Base-by-base conservation (phyloP, 768 basidiomycete species). In the Mycena albidolilacea region DNA sequence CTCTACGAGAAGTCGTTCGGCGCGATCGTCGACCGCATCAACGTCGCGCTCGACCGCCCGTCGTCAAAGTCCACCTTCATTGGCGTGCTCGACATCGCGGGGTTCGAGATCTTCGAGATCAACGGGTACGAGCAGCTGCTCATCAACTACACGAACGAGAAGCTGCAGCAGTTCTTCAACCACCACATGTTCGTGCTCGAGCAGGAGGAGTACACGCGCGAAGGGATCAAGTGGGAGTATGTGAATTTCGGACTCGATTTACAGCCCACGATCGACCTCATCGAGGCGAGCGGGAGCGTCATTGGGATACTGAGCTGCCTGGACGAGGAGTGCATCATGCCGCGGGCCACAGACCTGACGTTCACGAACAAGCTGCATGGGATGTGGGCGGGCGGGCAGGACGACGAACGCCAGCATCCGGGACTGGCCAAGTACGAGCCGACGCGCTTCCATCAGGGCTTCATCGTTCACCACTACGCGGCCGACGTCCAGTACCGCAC, bases 181-280 rank as follows among this genome's bases (percentile, higher is more conserved):
- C 96, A 99, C 82, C 98, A 99, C 81, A 99, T 99, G 98, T 99
- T 99, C 82, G 96, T 98, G 48, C 90, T 99, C 43, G 98, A 99
- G 85, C 98, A 99, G 80, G 98, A 99, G 80, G 98, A 99, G 81
- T 99, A 99, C 82, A 89, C 95, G 19, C 90, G 98, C 21, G 98
- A 99, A 81, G 92, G 92, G 21, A 99, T 99, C 82, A 92, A 97
- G 68, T 99, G 98, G 98, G 92, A 97, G 79, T 98, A 97, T 78
- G 93, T 97, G 82, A 98, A 99, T 82, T 99, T 99, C 79, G 98
- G 97, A 17, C 88, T 98, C 54, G 97, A 99, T 81, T 85, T 99
- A 7, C 97, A 99, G 79, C 98, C 98, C 1, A 99, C 98, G 5
- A 99, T 99, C 80, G 97, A 99, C 80, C 91, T 99, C 64, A 99